A percentile compares a stretch with the other conserved stretches of the same genome.
phyloP scores from a whole-genome alignment of 768 basidiomycete species.

The Lepiota subincarnata region DNA sequence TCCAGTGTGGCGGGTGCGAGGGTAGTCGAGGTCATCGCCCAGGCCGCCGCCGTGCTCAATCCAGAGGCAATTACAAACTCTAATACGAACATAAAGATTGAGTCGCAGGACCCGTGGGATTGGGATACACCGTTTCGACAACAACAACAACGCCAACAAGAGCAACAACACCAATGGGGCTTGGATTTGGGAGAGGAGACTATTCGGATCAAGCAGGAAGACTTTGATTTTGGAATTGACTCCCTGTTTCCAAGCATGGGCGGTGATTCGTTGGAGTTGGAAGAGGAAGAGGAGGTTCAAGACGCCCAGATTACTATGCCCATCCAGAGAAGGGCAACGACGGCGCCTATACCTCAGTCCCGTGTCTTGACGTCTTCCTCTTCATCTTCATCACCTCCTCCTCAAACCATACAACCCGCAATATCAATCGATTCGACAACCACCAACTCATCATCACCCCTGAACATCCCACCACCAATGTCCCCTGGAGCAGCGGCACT shows the following conservation, averaged over 20 bases:
- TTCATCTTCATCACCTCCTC: conserved; percentile 17
- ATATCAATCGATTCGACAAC: background rate
- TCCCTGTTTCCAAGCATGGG: conserved; percentile 25
- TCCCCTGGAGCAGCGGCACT: conserved; percentile 10
- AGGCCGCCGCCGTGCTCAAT: conserved; percentile 30
- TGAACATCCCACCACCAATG: conserved; percentile 19
- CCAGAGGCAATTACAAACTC: conserved; percentile 17
- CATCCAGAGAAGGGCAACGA: background rate
- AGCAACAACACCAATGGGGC: conserved; percentile 13
- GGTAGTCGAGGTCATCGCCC: conserved; percentile 38
- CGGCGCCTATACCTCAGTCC: conserved; percentile 14
- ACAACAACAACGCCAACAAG: background rate
- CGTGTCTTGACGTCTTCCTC: conserved; percentile 40
- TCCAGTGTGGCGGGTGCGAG: conserved; percentile 35
- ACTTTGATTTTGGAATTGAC: conserved; percentile 33
- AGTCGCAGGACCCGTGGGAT: conserved; percentile 41
- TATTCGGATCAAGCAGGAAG: conserved; percentile 44
- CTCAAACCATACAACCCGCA: background rate
- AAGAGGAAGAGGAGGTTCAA: background rate
- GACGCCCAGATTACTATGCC: background rate
- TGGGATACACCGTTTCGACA: conserved; percentile 33
- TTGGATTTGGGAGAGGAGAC: conserved; percentile 29
- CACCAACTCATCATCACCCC: background rate
- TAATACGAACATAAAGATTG: conserved; percentile 35
- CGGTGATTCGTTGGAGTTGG: conserved; percentile 4